A percentile compares a stretch with the other conserved stretches of the same genome.
Conservation (phyloP, 176 grass and related monocot species). For the Metroxylon sagu region DNA sequence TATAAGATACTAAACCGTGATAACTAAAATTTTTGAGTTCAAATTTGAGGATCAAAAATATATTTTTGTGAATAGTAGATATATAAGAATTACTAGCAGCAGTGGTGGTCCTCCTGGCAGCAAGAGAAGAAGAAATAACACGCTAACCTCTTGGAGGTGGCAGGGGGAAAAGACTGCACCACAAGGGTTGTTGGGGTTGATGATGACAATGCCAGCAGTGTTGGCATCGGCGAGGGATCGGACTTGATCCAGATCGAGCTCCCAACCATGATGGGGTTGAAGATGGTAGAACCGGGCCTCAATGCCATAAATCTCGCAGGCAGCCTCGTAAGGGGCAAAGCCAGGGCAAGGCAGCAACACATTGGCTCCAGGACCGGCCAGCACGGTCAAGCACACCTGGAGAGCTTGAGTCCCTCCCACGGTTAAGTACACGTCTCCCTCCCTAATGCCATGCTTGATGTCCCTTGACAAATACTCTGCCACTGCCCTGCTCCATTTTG, state of each 20-base stretch:
- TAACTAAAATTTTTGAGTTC: no score
- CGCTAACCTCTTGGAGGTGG: conserved; percentile 47
- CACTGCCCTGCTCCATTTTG: conserved; percentile 35
- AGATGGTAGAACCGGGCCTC: conserved; percentile 72
- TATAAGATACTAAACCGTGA: no score
- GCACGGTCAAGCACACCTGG: conserved; percentile 46
- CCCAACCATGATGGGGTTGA: conserved; percentile 40
- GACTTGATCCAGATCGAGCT: conserved; percentile 44
- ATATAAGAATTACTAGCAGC: no score
- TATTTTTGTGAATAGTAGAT: no score
- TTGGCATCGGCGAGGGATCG: conserved; percentile 24
- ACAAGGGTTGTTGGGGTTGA: conserved; percentile 87
- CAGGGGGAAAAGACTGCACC: conserved; percentile 45
- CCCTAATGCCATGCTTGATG: conserved; percentile 27
- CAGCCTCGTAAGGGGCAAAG: conserved; percentile 67
- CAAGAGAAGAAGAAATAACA: background rate
- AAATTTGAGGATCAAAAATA: no score
- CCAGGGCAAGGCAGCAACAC: conserved; percentile 74
- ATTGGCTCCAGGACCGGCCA: conserved; percentile 41
- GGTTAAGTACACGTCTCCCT: conserved; percentile 61
- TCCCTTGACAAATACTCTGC: conserved; percentile 49
- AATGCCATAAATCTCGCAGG: conserved; percentile 54
- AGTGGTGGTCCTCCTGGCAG: no score
- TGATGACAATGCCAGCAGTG: conserved; percentile 67
- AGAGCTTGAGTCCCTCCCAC: conserved; percentile 64